Evolutionary conservation across 2,329 filamentous ascomycete species (phyloP), one percentile per base, ranked within the genome.

Genomic region (Aspergillus thermomutatus): DNA sequence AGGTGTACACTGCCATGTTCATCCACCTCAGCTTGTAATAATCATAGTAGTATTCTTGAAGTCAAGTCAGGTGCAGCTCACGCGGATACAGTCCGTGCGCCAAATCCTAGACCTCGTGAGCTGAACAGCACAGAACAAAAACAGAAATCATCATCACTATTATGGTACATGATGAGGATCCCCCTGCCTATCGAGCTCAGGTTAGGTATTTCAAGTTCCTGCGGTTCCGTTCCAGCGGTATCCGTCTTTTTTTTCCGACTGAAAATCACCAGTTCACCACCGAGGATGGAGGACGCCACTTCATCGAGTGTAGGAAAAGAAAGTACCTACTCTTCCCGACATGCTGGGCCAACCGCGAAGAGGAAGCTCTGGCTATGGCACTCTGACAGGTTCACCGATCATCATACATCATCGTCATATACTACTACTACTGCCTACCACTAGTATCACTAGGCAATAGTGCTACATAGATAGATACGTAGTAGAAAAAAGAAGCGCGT

Each of bases 41-140:
- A 53, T 61, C n/a, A n/a, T n/a, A n/a, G n/a, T n/a, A n/a, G n/a
- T n/a, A n/a, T n/a, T n/a, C n/a, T n/a, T n/a, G n/a, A n/a, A n/a
- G n/a, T n/a, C 57, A 14, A 37, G 59, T 61, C 55, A 60, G 58
- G 55, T 61, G 63, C 48, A 63, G 56, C 55, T 62, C 62, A 60
- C 55, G 61, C 61, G 61, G 60, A 64, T 60, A 47, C 52, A 27
- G 64, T 66, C 64, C 61, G 64, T 66, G 64, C 64, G 61, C 31
- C 26, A 17, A 5, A 27, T 48, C 31, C 14, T 14, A 37, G 31
- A n/a, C 14, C 31, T 14, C 31, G 31, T 37, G 31, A 37, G 31
- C 31, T 37, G 31, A 37, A 31, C 14, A 11, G 31, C 2, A 37
- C n/a, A n/a, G n/a, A n/a, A n/a, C n/a, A n/a, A n/a, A n/a, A n/a